Base-by-base conservation (phyloP, 192 early-diverging fungal genomes). In the Funneliformis mosseae region DNA sequence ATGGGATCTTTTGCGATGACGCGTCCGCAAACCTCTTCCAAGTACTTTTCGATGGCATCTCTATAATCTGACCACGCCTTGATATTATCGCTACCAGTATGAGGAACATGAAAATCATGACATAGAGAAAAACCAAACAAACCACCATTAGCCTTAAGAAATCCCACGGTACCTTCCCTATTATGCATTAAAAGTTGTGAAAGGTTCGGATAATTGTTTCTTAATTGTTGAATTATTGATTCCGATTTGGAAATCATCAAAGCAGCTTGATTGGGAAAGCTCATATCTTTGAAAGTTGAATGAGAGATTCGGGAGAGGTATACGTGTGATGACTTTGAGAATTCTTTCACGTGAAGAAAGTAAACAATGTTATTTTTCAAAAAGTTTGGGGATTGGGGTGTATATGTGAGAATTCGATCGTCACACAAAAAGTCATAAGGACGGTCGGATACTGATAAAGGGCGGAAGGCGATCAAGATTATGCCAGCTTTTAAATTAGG, bases 141-240 rank as follows among this genome's bases (percentile, higher is more conserved):
- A 2, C 28, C 67, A 21, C 33, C 67, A 69, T 69, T 69, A 6
- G 67, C 67, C 18, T 69, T 42, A 33, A 69, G 67, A 69, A 69
- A 69, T 69, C 14, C 67, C 39, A 69, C 16, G 11, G 39, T 69
- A 38, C 67, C 67, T 69, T 69, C 33, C 16, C 33, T 9, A 69
- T 69, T 28, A 38, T 18, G 16, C 14, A 12, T 5, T 18, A 69
- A 28, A 18, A 69, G 11, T n/a, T 42, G 27, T 38, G 67, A 14
- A 33, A 69, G 11, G 7, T 1, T 11, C 8, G 67, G 67, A 21
- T 69, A 69, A 0, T 18, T 7, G 21, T 41, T 21, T 5, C 21
- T 55, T 55, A 55, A 5, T n/a, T 18, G 50, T 7, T 18, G 50
- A n/a, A 55, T 5, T 55, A 55, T 55, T 21, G 50, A 55, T n/a